Evolutionary conservation across 768 basidiomycete genomes (phyloP), one percentile per base, ranked within the genome.

Genomic region (Suillus subalutaceus): DNA sequence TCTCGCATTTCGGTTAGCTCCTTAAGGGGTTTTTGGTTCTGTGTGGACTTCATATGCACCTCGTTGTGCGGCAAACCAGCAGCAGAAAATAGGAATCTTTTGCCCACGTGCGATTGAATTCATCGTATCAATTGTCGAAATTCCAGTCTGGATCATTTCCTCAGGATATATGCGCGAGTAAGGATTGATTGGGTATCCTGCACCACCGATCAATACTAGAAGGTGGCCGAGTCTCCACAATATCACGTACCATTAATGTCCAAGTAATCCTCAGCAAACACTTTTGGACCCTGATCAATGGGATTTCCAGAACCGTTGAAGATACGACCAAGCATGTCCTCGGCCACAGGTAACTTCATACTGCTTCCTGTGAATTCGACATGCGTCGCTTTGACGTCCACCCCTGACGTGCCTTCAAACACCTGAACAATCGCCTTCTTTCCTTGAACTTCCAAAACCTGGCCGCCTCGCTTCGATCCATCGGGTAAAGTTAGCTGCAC

Each of bases 81-180:
- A 56, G 97, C 97, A 98, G 84, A 99, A 99, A 77, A 99, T 99
- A 67, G 97, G 97, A 71, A 99, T 99, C 88, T 99, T 99, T 81
- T 99, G 97, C 15, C 97, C 97, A 81, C 97, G 95, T 67, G 97
- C 97, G 76, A 99, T 99, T 65, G 97, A 97, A 82, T 99, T 96
- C 95, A 97, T 97, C 52, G 88, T 88, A 77, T 97, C 95, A 75
- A 97, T 96, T 32, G 97, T 99, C 53, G 97, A 99, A 74, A 99
- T 99, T 80, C 97, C 97, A 43, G 97, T 99, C 80, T 99, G 97
- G 69, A 99, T 99, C 97, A 99, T 99, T 82, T 99, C 97, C 80
- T 99, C 97, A 67, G 97, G 97, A 82, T 99, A 99, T 82, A 98
- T 99, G 77, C 97, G 96, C 68, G 93, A 94, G 79, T 90, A 97